Base-by-base conservation (phyloP, 805 yeast genomes). In the Starmerella bombi region DNA sequence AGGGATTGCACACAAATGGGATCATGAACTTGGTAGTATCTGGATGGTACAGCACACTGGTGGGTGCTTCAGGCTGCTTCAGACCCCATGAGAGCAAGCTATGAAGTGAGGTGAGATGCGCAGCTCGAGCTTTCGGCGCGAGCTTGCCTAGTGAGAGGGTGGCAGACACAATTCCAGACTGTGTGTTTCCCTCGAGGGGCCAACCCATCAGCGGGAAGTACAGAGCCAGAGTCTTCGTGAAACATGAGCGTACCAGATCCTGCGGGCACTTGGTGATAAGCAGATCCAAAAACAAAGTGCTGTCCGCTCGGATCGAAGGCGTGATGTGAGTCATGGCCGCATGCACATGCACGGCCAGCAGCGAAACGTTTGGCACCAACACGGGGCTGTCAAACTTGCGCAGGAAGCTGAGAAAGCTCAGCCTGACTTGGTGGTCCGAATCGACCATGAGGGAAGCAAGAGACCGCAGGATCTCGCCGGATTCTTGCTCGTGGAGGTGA, bases 291-390 rank as follows among this genome's bases (percentile, higher is more conserved):
- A 80, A 81, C 43, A 69, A 72, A 0, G 88, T 72, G 2, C 93
- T 74, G 44, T 81, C 85, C 34, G 73, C 71, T 41, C 94, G 70
- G 21, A 91, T 75, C 3, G 74, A 75, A 1, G 84, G 76, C 23
- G 71, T 71, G 31, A 91, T 80, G 57, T 91, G 96, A 15, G 96
- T 80, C 95, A 91, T 88, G 3, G 94, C 93, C 38, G 88, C 78
- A 50, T 80, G 80, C 15, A 88, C 67, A 57, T 80, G 86, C 23
- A 88, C 66, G n/a, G 80, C 69, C 15, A 65, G 40, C 18, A 50
- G 39, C 19, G 50, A 34, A 4, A 53, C 44, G 39, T 64, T 63
- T 14, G 40, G 80, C 55, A 17, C 70, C 19, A 57, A 37, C n/a
- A 38, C 44, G n/a, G 18, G 36, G 4, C 43, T 39, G 10, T 49